These are phyloP conservation scores for Coemansia sp. DNA, from an alignment of 192 early-diverging fungal species.

Conservation along the genomic window DNA sequence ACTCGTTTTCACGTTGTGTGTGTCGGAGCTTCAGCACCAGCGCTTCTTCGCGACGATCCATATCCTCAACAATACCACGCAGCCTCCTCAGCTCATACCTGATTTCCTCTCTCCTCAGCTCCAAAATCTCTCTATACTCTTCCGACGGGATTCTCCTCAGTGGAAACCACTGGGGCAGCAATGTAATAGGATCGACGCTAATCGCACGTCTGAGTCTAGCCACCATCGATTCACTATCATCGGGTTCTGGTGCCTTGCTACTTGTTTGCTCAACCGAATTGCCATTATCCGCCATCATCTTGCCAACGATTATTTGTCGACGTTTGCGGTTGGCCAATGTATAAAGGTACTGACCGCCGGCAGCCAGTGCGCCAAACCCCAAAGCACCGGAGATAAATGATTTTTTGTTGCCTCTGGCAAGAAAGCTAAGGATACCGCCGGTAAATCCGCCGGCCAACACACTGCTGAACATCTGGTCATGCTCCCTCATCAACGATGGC, in stretches of 20 bases:
- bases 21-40: neutral
- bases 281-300: conserved; percentile 2
- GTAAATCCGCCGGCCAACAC: conserved; percentile 61
- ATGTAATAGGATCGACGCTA: conserved; percentile 39
- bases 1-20: too few relatives aligned
- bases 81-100: conserved; percentile 18
- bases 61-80: conserved; percentile 18
- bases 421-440: conserved; percentile 60
- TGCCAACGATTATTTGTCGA: conserved; percentile 58
- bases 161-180: conserved; percentile 64
- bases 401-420: conserved; percentile 57
- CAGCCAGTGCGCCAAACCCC: conserved; percentile 58
- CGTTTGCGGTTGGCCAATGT: conserved; percentile 53
- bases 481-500: neutral
- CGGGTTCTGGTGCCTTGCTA: neutral
- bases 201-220: conserved; percentile 20
- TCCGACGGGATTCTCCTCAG: conserved; percentile 61
- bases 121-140: conserved; percentile 64
- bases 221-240: conserved; percentile 18
- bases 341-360: conserved; percentile 55
- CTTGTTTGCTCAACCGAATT: neutral
- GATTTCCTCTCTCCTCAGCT: conserved; percentile 21
- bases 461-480: conserved; percentile 66
- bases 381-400: conserved; percentile 59
- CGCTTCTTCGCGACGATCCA: conserved; percentile 24